Conservation (phyloP, 257 asterid genomes). For the Avicennia marina region DNA sequence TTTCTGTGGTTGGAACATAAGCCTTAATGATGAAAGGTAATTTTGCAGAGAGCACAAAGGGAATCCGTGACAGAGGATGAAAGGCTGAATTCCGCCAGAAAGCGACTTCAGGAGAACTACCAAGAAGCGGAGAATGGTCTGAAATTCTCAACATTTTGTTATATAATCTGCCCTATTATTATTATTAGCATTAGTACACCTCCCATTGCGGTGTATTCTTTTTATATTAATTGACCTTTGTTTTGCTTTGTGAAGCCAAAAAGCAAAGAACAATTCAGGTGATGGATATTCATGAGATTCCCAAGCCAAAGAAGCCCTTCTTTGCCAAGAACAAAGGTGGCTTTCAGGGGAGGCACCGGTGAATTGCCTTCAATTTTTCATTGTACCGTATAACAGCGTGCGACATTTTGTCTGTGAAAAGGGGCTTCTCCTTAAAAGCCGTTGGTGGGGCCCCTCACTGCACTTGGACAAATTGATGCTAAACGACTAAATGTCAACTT, state of each 20-base stretch:
- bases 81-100: constrained; percentile 75
- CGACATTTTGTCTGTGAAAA: no score
- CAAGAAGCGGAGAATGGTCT: constrained; percentile 95
- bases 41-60: constrained; percentile 66
- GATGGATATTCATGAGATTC: constrained; percentile 96
- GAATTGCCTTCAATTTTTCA: constrained; percentile 17
- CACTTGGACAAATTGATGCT: no score
- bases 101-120: constrained; percentile 95
- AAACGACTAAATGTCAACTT: no score
- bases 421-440: no score
- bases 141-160: constrained; percentile 31
- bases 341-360: constrained; percentile 85
- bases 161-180: constrained; percentile 16
- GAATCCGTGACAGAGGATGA: constrained; percentile 64
- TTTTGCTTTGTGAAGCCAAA: constrained; percentile 64
- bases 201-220: no score
- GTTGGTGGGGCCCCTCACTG: no score
- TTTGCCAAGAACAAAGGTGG: constrained; percentile 82
- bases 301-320: constrained; percentile 81
- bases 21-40: constrained; percentile 16
- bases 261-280: constrained; percentile 92
- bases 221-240: constrained; percentile 22
- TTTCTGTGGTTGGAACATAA: constrained; percentile 2
- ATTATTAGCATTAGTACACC: no score
- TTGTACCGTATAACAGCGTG: no score